A percentile compares a stretch with the other conserved stretches of the same genome.
These are phyloP conservation scores for Barbarea vulgaris DNA, from an alignment of 345 rosid genomes.

Conservation along the genomic window DNA sequence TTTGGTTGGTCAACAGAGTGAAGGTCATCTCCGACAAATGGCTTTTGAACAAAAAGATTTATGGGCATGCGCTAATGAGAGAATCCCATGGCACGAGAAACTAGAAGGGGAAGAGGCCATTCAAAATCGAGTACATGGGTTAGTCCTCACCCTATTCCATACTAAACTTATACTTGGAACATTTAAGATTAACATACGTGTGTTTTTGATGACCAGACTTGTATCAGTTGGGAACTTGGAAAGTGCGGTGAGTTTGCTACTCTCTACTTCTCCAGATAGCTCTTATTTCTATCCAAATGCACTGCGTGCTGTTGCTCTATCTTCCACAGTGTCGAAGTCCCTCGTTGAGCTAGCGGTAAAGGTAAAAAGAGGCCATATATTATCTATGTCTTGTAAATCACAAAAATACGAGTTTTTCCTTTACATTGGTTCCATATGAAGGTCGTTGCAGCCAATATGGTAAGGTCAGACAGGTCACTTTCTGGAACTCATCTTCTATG, in stretches of 20 bases:
- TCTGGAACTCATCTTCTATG: constrained; percentile 93
- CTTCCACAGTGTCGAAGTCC: constrained; percentile 83
- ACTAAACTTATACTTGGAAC: neutral
- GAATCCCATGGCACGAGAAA: constrained; percentile 87
- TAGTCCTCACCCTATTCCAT: constrained; percentile 38
- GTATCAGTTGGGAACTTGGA: constrained; percentile 86
- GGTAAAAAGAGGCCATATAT: constrained; percentile 38
- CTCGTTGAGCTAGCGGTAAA: constrained; percentile 92
- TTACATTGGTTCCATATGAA: constrained; percentile 27
- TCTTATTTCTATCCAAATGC: constrained; percentile 83
- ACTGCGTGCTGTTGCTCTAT: constrained; percentile 86
- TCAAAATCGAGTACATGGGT: constrained; percentile 90
- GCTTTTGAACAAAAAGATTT: constrained; percentile 82
- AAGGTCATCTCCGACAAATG: constrained; percentile 65
- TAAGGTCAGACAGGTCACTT: constrained; percentile 78
- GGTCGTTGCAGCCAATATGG: constrained; percentile 98
- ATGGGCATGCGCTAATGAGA: constrained; percentile 73
- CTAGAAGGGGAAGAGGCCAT: constrained; percentile 87
- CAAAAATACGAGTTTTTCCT: neutral
- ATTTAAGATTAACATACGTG: constrained; percentile 1
- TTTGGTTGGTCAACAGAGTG: constrained; percentile 48
- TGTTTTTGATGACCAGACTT: constrained; percentile 54
- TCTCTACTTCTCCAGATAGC: constrained; percentile 85
- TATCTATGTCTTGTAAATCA: neutral
- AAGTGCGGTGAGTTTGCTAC: constrained; percentile 88